A percentile compares a stretch with the other conserved stretches of the same genome.
These are phyloP conservation scores for Gaeumannomyces tritici DNA, from an alignment of 2,329 filamentous ascomycete species.

Conservation along the genomic window DNA sequence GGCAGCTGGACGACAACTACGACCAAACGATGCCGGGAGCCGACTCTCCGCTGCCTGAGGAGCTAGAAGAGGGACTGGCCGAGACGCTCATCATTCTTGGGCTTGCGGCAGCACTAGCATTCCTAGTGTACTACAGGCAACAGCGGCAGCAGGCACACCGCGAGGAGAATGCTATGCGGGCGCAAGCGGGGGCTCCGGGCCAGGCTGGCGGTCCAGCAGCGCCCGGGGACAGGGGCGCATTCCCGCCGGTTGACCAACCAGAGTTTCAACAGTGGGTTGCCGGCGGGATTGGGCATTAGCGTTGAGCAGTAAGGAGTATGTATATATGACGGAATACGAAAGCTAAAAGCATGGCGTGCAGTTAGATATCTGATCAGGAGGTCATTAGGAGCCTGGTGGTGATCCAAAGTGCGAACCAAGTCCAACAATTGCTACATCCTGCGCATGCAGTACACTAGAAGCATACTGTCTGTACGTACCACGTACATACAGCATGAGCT, in stretches of 20 bases:
- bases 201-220: slow-evolving; percentile 4
- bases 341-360: too few species aligned
- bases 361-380: too few species aligned
- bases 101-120: slow-evolving; percentile 62
- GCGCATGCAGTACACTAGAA: too few species aligned
- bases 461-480: too few species aligned
- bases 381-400: too few species aligned
- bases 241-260: slow-evolving; percentile 53
- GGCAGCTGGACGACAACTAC: slow-evolving; percentile 45
- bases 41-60: slow-evolving; percentile 51
- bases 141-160: slow-evolving; percentile 51
- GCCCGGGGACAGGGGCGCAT: slow-evolving; percentile 17
- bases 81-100: slow-evolving; percentile 80
- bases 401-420: too few species aligned
- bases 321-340: too few species aligned
- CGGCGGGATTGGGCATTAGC: slow-evolving; percentile 53
- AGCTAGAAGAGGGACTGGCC: slow-evolving; percentile 63
- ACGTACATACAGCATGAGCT: too few species aligned
- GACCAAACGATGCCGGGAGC: slow-evolving; percentile 47
- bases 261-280: slow-evolving; percentile 55
- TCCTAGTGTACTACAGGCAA: slow-evolving; percentile 74
- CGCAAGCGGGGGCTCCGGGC: slow-evolving; percentile 8
- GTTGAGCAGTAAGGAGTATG: too few species aligned
- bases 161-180: slow-evolving; percentile 22
- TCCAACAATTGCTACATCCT: too few species aligned